phyloP scores from a whole-genome alignment of 1,284 basidiomycete genomes.

The Gymnopus androsaceus region DNA sequence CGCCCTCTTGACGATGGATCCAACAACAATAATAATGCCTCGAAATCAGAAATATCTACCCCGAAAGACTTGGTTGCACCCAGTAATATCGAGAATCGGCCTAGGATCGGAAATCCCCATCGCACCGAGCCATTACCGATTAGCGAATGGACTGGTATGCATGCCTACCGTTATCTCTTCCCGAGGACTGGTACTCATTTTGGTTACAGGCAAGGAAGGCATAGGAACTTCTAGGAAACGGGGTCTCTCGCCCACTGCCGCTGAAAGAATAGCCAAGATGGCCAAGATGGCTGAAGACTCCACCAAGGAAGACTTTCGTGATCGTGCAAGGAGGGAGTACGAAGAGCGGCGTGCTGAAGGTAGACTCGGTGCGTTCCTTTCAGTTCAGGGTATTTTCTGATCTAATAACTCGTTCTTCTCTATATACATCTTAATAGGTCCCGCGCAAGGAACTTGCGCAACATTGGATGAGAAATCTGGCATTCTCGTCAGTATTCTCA shows the following conservation, averaged over 20 bases:
- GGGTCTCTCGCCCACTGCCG: slow-evolving; percentile 55
- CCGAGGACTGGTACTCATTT: slow-evolving; percentile 3
- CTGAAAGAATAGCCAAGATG: slow-evolving; percentile 72
- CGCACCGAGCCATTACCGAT: slow-evolving; percentile 66
- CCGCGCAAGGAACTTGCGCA: slow-evolving; percentile 70
- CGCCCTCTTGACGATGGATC: slow-evolving; percentile 32
- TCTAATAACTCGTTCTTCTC: neutral
- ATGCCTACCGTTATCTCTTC: slow-evolving; percentile 3
- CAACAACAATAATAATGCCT: slow-evolving; percentile 19
- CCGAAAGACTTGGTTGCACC: slow-evolving; percentile 4
- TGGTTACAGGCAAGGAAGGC: slow-evolving; percentile 65
- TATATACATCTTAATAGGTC: slow-evolving; percentile 29
- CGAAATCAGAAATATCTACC: slow-evolving; percentile 16
- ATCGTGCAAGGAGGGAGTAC: slow-evolving; percentile 68
- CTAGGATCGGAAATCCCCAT: slow-evolving; percentile 32
- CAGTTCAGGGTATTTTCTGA: neutral
- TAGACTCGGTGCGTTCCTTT: slow-evolving; percentile 44
- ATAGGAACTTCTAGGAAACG: slow-evolving; percentile 68
- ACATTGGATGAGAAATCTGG: slow-evolving; percentile 72
- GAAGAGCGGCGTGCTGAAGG: slow-evolving; percentile 73
- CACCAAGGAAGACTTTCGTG: slow-evolving; percentile 60
- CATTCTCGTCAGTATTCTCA: slow-evolving; percentile 49
- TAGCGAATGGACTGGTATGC: slow-evolving; percentile 75
- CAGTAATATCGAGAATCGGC: slow-evolving; percentile 11
- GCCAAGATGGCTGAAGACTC: slow-evolving; percentile 66